Evolutionary conservation across 139 green algal genomes (phyloP), one percentile per base, ranked within the genome.

Genomic region (Ettlia oleoabundans): DNA sequence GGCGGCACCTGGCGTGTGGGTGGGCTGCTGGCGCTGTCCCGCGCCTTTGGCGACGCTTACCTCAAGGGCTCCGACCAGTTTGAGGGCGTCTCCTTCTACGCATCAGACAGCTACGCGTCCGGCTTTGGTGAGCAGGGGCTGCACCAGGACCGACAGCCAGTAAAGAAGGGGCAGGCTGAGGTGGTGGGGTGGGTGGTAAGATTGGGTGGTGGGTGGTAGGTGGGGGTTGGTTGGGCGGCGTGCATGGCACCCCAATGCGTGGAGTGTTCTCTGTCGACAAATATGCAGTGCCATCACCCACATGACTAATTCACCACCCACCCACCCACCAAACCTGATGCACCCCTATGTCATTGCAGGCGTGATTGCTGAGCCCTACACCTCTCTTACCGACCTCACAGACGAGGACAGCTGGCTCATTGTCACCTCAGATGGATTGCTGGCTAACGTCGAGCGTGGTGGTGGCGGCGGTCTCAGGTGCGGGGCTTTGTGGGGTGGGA

Each of bases 11-110:
- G 97, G 97, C 87, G 97, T 8, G 93, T 98, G 42, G 97, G 97
- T 30, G 97, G 97, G 53, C 88, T 99, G 52, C 90, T 99, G 78
- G 97, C 97, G 10, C 91, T 99, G 32, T 96, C 89, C 19, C 88
- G 97, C 32, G 96, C 97, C 0, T 99, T 99, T 88, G 97, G 97
- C 2, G 96, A 99, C 78, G 93, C 95, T 18, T 98, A 98, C 86
- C 71, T 98, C 75, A 98, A 98, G 88, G 89, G 92, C 88, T 92
- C 66, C 64, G 83, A 93, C 67, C 92, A 97, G 86, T 98, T 97
- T 90, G 95, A 98, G 89, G 95, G 95, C 55, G 66, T 98, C 30
- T 71, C 62, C 19, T 85, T 87, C 72, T 79, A 79, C 28, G 93
- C 93, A 40, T 70, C 78, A 24, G 90, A 96, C 80, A 85, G 81